Conservation (phyloP, 352 stramenopile species). For the Phytopythium montanum region DNA sequence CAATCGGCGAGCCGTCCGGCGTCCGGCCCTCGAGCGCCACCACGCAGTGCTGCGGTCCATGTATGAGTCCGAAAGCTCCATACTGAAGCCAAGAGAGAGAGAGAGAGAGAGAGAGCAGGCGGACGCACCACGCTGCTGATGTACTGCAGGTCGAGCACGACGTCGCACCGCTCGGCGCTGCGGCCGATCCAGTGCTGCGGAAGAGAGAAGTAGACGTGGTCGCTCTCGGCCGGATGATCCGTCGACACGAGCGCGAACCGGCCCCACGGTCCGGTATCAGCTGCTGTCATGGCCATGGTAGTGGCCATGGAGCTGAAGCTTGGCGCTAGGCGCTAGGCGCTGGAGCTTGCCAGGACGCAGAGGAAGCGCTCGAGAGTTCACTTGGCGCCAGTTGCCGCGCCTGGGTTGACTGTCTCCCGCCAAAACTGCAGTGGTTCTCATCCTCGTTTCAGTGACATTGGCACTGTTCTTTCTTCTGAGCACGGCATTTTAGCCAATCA, state of each 20-base stretch:
- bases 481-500: slow-evolving; percentile 46
- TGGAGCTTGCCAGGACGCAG: too few relatives aligned
- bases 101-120: not conserved
- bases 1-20: slow-evolving; percentile 21
- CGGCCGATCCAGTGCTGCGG: slow-evolving; percentile 50
- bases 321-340: too few relatives aligned
- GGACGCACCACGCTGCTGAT: slow-evolving; percentile 64
- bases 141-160: slow-evolving; percentile 51
- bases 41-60: slow-evolving; percentile 47
- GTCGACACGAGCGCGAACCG: slow-evolving; percentile 63
- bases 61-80: too few relatives aligned
- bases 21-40: slow-evolving; percentile 33
- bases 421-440: too few relatives aligned
- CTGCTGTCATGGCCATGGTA: too few relatives aligned
- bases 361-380: not conserved
- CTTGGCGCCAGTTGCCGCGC: not conserved
- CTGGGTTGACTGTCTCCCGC: slow-evolving; percentile 3
- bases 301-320: too few relatives aligned
- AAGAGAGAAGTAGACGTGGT: slow-evolving; percentile 61
- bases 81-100: too few relatives aligned
- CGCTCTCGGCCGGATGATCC: slow-evolving; percentile 39
- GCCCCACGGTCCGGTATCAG: slow-evolving; percentile 24
- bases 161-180: slow-evolving; percentile 36
- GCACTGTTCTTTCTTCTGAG: too few relatives aligned
- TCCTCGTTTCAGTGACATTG: slow-evolving; percentile 1